Evolutionary conservation across 495 filamentous ascomycete species (phyloP), one percentile per base, ranked within the genome.

Genomic region (Aspergillus asperescens): DNA sequence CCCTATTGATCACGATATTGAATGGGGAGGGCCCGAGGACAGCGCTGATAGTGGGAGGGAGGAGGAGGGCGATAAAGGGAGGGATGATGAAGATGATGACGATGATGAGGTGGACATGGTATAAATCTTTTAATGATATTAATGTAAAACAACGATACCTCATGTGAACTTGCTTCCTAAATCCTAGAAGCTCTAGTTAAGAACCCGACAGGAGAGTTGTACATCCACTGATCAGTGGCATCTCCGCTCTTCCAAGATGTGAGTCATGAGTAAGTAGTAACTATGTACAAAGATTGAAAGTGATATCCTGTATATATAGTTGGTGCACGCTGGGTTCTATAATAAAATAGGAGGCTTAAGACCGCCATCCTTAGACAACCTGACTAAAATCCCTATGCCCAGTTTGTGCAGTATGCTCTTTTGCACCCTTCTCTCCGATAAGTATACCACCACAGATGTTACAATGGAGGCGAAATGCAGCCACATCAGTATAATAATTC

Each of bases 401-500:
- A 0, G 84, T 88, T 52, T 77, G 67, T 32, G 67, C 65, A 1
- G 86, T 87, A 71, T 92, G 88, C 56, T 82, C 69, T 0, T 77
- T 74, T 0, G 87, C 88, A 28, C 77, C 82, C 38, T 75, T 80
- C 68, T 95, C 82, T 0, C 93, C 93, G 42, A 84, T 81, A 8
- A 89, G 83, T 10, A 80, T 77, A 68, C 79, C 81, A 0, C 82
- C 76, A 62, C 90, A 94, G 10, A 74, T 64, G 54, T 89, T 90
- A 63, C 93, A 98, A 51, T 77, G 83, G 44, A 96, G 78, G n/a
- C 77, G 74, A 65, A 97, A 94, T 1, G 79, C 82, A 9, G 86
- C 81, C 3, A 90, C 95, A 64, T 96, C 89, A 0, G 93, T 98
- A 52, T 82, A 98, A 59, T 98, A 98, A 59, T 94, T 85, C 57